Base-by-base conservation (phyloP, 23 red algal species). In the Gracilaria vermiculophylla region DNA sequence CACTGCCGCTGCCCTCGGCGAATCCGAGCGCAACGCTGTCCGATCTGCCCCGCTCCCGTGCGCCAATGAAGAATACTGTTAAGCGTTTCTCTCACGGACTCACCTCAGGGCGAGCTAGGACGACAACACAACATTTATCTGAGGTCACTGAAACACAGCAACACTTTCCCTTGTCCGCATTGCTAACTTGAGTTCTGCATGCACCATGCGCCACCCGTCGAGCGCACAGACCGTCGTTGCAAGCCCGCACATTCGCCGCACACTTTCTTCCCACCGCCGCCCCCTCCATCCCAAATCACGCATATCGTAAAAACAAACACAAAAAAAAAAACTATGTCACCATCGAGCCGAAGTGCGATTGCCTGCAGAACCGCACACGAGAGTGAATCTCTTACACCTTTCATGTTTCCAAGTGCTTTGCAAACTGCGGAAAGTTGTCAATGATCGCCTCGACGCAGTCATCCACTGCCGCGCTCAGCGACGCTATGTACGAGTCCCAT, bases 401-500 rank as follows among this genome's bases (percentile, higher is more conserved):
- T 60, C 55, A 60, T 60, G 64, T 55, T 27, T 87, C 66, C 83
- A 87, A 58, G 67, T 87, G 73, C 20, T 70, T 57, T n/a, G 78
- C 71, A 33, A 93, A 77, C 23, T 83, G 65, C 24, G 93, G 93
- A 76, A 88, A 83, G 50, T 62, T 81, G 28, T 70, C 74, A 20
- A 95, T 41, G 57, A 95, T 95, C 40, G 86, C 88, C 54, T 89
- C 93, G 45, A 85, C 80, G 51, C 83, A 90, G 45, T 81, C 69
- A 50, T 95, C 93, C 24, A 95, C 73, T 16, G 77, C 77, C 50
- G 53, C 45, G 41, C 85, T 85, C 12, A 95, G 62, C 16, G 53
- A 74, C 16, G 78, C 85, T 42, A 95, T 91, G 40, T 86, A 76
- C 28, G 57, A 85, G 43, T 95, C 93, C 93, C 93, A 95, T 14